Base-by-base conservation (phyloP, 2,329 filamentous ascomycete species). In the Alternaria conjuncta region DNA sequence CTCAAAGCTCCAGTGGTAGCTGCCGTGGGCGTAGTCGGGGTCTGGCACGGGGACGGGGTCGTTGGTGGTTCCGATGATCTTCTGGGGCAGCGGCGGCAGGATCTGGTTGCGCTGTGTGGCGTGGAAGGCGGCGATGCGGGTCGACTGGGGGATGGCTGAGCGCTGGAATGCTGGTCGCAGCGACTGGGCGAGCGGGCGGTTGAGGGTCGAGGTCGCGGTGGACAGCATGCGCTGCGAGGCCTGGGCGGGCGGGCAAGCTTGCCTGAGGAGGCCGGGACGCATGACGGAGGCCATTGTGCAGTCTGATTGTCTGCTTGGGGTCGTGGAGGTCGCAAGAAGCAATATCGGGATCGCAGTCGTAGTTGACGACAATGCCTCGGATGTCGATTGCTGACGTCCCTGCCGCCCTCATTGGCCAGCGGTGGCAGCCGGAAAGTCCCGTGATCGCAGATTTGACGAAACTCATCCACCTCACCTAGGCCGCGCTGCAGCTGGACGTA, bases 1-100 rank as follows among this genome's bases (percentile, higher is more conserved):
- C 86, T 99, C 96, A 77, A 97, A 97, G 64, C 92, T 92, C 96
- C 96, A 99, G 88, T 99, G 96, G 86, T 98, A 99, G 82, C 92
- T 96, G 74, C 96, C 96, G 84, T 99, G 93, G 60, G 89, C 85
- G 45, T 95, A 89, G 72, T 87, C 88, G 57, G 92, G 83, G 21
- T 87, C 79, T 49, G 94, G 94, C 23, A 97, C 82, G 43, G 88
- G 88, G 30, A 88, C 92, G 60, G 96, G 88, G 77, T 98, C 94
- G 84, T 99, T 99, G 79, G 94, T 86, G 74, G 88, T 89, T 82
- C 93, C 94, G 65, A 92, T 79, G 71, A 97, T 87, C 91, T 83
- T 86, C 96, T 94, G 96, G 76, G 94, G 94, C 70, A 92, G 88
- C 60, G 94, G 90, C 64, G 95, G 93, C 61, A 99, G 87, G 77